phyloP scores from a whole-genome alignment of 176 grass and related monocot genomes.

The Saccharum officinarum region DNA sequence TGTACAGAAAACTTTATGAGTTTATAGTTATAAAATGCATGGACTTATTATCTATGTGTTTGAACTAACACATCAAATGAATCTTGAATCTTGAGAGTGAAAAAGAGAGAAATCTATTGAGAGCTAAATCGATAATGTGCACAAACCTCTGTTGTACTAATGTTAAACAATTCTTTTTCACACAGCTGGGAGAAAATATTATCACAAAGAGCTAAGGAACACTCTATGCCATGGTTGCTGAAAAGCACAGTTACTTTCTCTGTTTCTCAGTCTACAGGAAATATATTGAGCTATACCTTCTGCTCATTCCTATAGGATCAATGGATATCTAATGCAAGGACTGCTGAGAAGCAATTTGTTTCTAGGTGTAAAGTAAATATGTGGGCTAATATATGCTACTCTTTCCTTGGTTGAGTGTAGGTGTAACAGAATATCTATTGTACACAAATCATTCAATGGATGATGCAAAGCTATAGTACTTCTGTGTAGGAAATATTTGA shows the following conservation, averaged over 20 bases:
- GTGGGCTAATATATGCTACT: not conserved
- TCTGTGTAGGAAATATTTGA: not conserved
- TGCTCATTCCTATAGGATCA: not conserved
- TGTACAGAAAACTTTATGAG: not conserved
- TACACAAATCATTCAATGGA: not conserved
- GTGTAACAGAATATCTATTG: not conserved
- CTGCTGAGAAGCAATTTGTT: not conserved
- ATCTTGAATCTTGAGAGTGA: not conserved
- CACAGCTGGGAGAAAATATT: not conserved
- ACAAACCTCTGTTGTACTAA: not conserved
- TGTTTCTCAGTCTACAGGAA: not conserved
- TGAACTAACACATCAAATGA: not conserved
- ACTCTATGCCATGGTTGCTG: not conserved
- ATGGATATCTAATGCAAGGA: not conserved
- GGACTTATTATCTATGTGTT: not conserved
- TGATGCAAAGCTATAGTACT: not conserved
- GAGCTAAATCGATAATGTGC: not conserved
- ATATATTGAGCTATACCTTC: not conserved
- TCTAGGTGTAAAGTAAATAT: conserved; percentile 6
- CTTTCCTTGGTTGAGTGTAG: not conserved
- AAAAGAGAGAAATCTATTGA: not conserved
- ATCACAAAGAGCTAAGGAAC: not conserved
- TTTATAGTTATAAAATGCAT: not conserved
- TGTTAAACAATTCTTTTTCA: not conserved
- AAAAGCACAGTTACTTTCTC: not conserved